Conservation (phyloP, 345 rosid genomes). For the Firmiana major region DNA sequence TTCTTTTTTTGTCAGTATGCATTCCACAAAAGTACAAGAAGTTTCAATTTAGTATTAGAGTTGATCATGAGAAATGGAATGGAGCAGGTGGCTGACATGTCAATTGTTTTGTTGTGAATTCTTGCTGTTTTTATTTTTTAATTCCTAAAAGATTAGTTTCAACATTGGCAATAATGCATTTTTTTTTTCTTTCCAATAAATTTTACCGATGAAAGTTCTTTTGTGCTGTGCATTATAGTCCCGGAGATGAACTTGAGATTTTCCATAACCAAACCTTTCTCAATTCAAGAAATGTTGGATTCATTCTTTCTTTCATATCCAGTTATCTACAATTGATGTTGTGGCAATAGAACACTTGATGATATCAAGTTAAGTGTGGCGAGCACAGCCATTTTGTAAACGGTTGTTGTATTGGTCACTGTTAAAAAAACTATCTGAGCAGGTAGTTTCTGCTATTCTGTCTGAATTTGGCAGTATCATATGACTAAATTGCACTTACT, state of each 20-base stretch:
- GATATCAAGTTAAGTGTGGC: background rate
- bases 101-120: background rate
- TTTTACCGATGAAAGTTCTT: background rate
- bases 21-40: background rate
- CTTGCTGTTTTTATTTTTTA: background rate
- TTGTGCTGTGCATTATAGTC: background rate
- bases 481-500: background rate
- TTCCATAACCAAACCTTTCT: background rate
- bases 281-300: background rate
- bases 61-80: background rate
- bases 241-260: background rate
- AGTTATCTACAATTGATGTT: background rate
- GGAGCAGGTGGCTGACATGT: background rate
- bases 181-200: background rate
- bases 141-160: background rate
- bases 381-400: background rate
- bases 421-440: background rate
- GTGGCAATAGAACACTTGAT: background rate
- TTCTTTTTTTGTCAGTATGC: background rate
- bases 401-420: background rate
- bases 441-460: background rate
- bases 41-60: background rate
- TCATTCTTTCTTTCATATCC: background rate
- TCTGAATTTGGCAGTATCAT: background rate
- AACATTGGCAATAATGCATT: slow-evolving; percentile 1